Evolutionary conservation across 2,329 filamentous ascomycete species (phyloP).

Genomic region (Aspergillus jensenii): DNA sequence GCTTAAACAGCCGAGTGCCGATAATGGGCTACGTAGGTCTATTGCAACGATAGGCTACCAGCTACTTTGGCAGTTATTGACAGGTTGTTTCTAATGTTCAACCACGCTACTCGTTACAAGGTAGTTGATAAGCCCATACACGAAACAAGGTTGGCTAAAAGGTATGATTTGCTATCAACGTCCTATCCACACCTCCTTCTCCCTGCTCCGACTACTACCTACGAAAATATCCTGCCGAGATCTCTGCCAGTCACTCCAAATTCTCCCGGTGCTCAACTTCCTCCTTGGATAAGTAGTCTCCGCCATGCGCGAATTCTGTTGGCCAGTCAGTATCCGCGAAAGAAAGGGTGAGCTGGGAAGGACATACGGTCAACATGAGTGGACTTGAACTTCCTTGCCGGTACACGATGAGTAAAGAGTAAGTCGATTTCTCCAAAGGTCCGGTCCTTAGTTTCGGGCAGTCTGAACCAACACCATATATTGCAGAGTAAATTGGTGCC

Average conservation of each 20-base stretch:
- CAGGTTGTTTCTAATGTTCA: no score
- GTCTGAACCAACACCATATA: conserved; percentile 38
- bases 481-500: conserved; percentile 25
- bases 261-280: not conserved
- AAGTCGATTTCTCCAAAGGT: conserved; percentile 44
- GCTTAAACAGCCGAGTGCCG: no score
- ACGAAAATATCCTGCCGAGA: no score
- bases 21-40: no score
- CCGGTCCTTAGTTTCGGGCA: conserved; percentile 39
- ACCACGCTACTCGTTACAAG: no score
- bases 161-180: no score
- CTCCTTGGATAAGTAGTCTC: not conserved
- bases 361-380: conserved; percentile 9
- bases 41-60: no score
- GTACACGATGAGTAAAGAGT: conserved; percentile 39
- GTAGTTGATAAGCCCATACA: no score
- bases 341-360: not conserved
- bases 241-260: not conserved
- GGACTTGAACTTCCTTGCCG: conserved; percentile 39
- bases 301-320: not conserved
- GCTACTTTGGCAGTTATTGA: no score
- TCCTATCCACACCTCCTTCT: no score
- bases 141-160: no score
- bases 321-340: not conserved
- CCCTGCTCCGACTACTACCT: no score